phyloP scores from a whole-genome alignment of 495 filamentous ascomycete species.

The Penicillium ochrochloron region DNA sequence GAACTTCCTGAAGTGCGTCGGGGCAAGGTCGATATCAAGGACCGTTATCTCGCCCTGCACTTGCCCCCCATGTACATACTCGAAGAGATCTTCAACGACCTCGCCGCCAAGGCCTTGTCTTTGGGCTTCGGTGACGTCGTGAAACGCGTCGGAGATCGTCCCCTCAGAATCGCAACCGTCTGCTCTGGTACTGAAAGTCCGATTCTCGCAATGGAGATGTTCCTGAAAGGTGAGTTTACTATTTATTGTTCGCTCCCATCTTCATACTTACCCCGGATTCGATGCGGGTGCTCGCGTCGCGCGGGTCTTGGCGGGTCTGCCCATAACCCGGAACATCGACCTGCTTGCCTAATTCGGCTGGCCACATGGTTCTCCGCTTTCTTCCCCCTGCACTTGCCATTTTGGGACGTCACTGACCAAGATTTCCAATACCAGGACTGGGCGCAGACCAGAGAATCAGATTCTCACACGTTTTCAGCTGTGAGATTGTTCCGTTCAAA shows the following conservation, averaged over 20 bases:
- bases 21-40: not conserved
- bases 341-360: not conserved
- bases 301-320: constrained; percentile 4
- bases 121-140: constrained; percentile 43
- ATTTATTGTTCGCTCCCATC: not conserved
- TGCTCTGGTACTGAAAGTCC: constrained; percentile 87
- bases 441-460: constrained; percentile 12
- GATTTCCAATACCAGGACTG: constrained; percentile 16
- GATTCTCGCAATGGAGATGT: constrained; percentile 65
- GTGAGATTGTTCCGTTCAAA: constrained; percentile 78
- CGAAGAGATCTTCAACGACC: constrained; percentile 53
- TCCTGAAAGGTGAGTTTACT: constrained; percentile 44
- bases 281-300: not conserved
- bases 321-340: not conserved
- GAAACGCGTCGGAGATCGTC: constrained; percentile 40
- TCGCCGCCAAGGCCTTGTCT: constrained; percentile 45
- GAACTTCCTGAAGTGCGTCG: constrained; percentile 23
- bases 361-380: not conserved
- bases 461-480: constrained; percentile 72
- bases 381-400: no score
- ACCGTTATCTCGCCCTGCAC: constrained; percentile 30
- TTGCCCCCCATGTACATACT: constrained; percentile 54
- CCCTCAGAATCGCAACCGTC: constrained; percentile 71
- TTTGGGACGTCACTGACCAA: constrained; percentile 20
- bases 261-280: not conserved